Evolutionary conservation across 2,329 filamentous ascomycete species (phyloP).

Genomic region (Alternaria dauci): DNA sequence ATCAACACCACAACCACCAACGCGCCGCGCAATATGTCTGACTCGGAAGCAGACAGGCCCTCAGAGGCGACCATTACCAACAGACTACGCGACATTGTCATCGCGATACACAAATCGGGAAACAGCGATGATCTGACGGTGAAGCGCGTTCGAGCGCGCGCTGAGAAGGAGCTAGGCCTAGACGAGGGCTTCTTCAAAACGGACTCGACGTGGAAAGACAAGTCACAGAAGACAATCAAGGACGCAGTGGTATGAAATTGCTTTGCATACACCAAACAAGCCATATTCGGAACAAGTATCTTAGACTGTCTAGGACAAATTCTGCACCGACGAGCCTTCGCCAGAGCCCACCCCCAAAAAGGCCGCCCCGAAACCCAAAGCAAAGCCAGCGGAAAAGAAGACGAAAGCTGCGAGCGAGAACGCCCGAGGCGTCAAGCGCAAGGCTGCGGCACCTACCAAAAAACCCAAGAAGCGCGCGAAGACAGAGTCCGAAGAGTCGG

Average conservation of each 20-base stretch:
- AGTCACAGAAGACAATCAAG: constrained; percentile 51
- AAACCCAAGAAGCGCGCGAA: constrained; percentile 32
- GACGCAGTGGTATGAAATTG: constrained; percentile 39
- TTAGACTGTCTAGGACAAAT: constrained; percentile 33
- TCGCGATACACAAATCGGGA: constrained; percentile 50
- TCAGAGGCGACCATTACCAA: constrained; percentile 51
- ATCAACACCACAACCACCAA: constrained; percentile 20
- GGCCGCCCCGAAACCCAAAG: constrained; percentile 27
- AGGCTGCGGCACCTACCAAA: constrained; percentile 37
- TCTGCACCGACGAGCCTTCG: constrained; percentile 37
- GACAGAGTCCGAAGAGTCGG: constrained; percentile 38
- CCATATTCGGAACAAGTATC: no score
- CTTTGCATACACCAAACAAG: background rate
- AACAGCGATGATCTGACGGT: constrained; percentile 64
- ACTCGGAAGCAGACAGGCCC: constrained; percentile 39
- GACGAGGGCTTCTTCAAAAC: constrained; percentile 64
- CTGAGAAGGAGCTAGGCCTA: constrained; percentile 62
- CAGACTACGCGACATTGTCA: constrained; percentile 54
- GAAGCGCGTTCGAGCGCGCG: constrained; percentile 63
- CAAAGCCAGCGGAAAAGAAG: constrained; percentile 36
- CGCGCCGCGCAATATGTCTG: constrained; percentile 41
- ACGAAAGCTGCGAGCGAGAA: constrained; percentile 21
- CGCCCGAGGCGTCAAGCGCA: constrained; percentile 43
- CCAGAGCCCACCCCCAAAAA: constrained; percentile 33
- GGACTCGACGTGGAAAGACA: constrained; percentile 64